Evolutionary conservation across 2,329 filamentous ascomycete genomes (phyloP), one percentile per base, ranked within the genome.

Genomic region (Mollisia scopiformis): DNA sequence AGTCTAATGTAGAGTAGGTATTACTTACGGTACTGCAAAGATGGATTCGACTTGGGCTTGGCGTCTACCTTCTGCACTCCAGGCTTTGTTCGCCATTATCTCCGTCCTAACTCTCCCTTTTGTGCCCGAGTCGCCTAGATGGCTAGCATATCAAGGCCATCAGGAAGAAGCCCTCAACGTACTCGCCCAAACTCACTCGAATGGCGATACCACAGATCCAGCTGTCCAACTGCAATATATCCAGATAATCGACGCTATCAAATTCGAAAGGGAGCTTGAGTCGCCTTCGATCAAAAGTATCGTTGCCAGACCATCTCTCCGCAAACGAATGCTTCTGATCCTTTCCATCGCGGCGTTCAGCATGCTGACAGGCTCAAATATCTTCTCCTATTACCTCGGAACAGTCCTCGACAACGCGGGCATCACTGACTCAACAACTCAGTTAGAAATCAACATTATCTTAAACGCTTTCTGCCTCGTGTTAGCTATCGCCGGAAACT

Each of bases 331-430:
- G n/a, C n/a, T n/a, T n/a, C n/a, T n/a, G n/a, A n/a, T n/a, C n/a
- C n/a, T n/a, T n/a, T n/a, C n/a, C n/a, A n/a, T n/a, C n/a, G n/a
- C n/a, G n/a, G 71, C 83, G 53, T 85, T 84, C 73, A 79, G 79
- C 13, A 82, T 85, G 64, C 84, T 80, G 79, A 80, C 76, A 46
- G 82, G 82, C 39, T 84, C 84, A 63, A 78, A 76, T 31, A 66
- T 80, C 6, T 75, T 79, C 21, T 76, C 74, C 21, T 81, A 73
- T 61, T 74, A 73, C 58, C 65, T 75, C 6, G 65, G 68, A 4
- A 66, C 69, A 2, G 71, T 75, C 14, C 68, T 75, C 31, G 62
- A 73, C 25, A 71, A 63, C 4, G 69, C 74, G 19, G 73, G 74
- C 27, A 73, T 75, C 56, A 72, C 65, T 6, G 68, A 73, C 46